Evolutionary conservation across 2,329 filamentous ascomycete genomes (phyloP).

Genomic region (Pseudogymnoascus pannorum): DNA sequence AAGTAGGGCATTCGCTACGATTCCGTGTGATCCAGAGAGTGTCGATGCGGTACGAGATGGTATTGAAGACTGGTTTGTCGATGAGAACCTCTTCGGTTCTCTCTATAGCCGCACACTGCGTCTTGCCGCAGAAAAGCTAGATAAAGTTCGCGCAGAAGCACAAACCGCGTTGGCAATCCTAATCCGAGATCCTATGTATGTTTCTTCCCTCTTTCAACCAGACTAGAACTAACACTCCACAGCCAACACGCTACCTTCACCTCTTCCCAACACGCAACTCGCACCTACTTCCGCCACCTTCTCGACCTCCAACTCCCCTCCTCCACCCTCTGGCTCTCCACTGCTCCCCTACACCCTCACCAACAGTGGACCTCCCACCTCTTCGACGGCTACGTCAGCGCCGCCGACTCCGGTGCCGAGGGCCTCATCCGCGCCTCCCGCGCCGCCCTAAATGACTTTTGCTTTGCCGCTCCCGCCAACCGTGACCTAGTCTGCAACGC

Average conservation of each 20-base stretch:
- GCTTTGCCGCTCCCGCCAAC: conserved; percentile 20
- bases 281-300: neutral
- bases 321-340: neutral
- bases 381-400: conserved; percentile 61
- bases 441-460: conserved; percentile 53
- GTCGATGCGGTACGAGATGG: neutral
- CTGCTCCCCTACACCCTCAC: neutral
- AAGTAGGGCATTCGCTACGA: conserved; percentile 34
- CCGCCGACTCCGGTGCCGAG: conserved; percentile 71
- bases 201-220: neutral
- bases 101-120: conserved; percentile 41
- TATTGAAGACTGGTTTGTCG: conserved; percentile 12
- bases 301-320: neutral
- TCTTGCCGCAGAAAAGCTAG: conserved; percentile 80
- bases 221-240: conserved; percentile 27
- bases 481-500: conserved; percentile 41
- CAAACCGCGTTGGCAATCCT: conserved; percentile 42
- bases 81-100: conserved; percentile 10
- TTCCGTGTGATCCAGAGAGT: conserved; percentile 22
- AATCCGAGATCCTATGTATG: conserved; percentile 3
- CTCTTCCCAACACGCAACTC: neutral
- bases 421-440: conserved; percentile 64
- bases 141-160: conserved; percentile 69
- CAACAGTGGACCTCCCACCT: conserved; percentile 32
- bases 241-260: neutral